Percentiles rank a stretch among this genome's conserved stretches.
Conservation (phyloP, 176 grass and related monocot genomes). For the Ensete ventricosum region DNA sequence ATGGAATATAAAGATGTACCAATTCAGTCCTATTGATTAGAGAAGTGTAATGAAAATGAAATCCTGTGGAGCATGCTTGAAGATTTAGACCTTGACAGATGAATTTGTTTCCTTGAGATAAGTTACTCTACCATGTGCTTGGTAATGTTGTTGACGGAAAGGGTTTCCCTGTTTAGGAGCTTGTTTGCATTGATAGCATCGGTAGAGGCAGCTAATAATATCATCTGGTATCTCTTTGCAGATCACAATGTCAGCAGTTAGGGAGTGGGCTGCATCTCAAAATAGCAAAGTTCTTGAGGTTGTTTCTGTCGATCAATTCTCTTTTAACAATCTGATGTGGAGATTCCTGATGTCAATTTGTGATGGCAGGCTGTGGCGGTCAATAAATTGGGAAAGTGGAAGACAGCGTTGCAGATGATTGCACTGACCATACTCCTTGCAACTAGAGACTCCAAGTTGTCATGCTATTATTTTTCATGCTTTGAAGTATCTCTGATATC, state of each 20-base stretch:
- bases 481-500: neutral
- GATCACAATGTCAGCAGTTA: constrained; percentile 99
- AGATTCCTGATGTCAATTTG: neutral
- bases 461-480: neutral
- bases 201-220: neutral
- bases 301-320: constrained; percentile 18
- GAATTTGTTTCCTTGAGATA: neutral
- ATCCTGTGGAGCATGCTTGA: too few species aligned
- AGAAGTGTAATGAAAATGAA: too few species aligned
- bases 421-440: constrained; percentile 77
- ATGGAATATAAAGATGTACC: too few species aligned
- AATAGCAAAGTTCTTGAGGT: constrained; percentile 88
- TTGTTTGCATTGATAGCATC: neutral
- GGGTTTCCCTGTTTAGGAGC: neutral
- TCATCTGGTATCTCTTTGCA: constrained; percentile 24
- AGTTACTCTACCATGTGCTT: neutral
- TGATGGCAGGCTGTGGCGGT: constrained; percentile 76
- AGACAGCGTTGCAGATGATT: constrained; percentile 87
- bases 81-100: neutral
- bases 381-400: constrained; percentile 93
- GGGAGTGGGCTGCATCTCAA: constrained; percentile 97
- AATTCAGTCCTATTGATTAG: too few species aligned
- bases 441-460: constrained; percentile 70
- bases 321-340: neutral
- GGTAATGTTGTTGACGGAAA: neutral